These are phyloP conservation scores for Calonectria hongkongensis DNA, from an alignment of 2,329 filamentous ascomycete genomes.

Conservation along the genomic window DNA sequence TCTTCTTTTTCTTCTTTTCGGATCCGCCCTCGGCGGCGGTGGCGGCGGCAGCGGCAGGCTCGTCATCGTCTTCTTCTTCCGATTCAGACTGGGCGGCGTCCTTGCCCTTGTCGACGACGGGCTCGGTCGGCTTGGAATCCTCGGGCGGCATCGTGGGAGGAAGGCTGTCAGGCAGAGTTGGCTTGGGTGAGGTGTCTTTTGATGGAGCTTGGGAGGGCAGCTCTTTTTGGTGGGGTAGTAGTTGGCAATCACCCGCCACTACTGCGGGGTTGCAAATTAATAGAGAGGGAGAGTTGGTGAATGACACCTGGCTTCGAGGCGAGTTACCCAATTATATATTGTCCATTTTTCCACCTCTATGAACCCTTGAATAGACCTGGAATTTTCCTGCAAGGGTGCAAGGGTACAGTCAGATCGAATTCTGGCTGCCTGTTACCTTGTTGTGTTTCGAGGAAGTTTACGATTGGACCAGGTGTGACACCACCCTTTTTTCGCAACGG, in stretches of 20 bases:
- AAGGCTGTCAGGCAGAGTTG: slow-evolving; percentile 38
- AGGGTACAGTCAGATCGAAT: background rate
- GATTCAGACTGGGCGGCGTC: slow-evolving; percentile 69
- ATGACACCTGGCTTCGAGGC: slow-evolving; percentile 3
- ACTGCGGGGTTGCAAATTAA: slow-evolving; percentile 36
- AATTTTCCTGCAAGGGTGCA: background rate
- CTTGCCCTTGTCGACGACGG: slow-evolving; percentile 69
- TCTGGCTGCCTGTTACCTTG: background rate
- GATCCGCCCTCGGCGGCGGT: slow-evolving; percentile 53
- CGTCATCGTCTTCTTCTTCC: slow-evolving; percentile 59
- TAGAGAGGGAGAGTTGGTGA: background rate
- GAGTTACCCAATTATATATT: slow-evolving; percentile 1
- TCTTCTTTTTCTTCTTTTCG: slow-evolving; percentile 78
- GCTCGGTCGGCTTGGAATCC: slow-evolving; percentile 78
- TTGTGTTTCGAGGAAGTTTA: background rate
- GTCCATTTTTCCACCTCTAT: background rate
- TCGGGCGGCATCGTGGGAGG: slow-evolving; percentile 68
- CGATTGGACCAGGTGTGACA: background rate
- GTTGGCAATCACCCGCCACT: slow-evolving; percentile 23
- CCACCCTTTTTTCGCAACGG: background rate
- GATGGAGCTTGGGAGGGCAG: slow-evolving; percentile 36
- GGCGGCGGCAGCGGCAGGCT: slow-evolving; percentile 62
- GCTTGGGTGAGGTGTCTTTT: slow-evolving; percentile 24
- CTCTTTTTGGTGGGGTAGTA: slow-evolving; percentile 53
- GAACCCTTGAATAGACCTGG: background rate